A percentile compares a stretch with the other conserved stretches of the same genome.
Conservation (phyloP, 2,329 filamentous ascomycete species). For the Trichoderma citrinoviride region DNA sequence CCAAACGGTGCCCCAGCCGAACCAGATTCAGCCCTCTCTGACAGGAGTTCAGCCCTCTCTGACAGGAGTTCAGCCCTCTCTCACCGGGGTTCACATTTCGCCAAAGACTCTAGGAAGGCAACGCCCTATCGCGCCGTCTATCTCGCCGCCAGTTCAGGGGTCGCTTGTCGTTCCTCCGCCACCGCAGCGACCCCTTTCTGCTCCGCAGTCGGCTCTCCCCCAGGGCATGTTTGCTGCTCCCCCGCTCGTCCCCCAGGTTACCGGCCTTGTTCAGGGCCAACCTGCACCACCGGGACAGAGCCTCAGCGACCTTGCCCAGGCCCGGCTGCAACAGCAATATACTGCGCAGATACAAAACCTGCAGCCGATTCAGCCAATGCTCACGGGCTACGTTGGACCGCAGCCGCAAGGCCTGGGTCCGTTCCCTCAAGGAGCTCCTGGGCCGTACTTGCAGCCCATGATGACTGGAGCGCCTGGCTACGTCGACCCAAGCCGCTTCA, state of each 20-base stretch:
- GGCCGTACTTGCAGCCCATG: conserved; percentile 48
- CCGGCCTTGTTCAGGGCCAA: conserved; percentile 62
- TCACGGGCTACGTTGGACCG: conserved; percentile 37
- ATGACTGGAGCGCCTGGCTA: conserved; percentile 47
- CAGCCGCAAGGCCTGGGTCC: conserved; percentile 40
- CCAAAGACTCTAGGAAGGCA: conserved; percentile 50
- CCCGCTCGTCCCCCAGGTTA: conserved; percentile 80
- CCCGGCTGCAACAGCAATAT: conserved; percentile 62
- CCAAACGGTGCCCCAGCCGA: conserved; percentile 32
- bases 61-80: too few species aligned
- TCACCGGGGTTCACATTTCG: conserved; percentile 22
- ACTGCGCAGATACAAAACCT: conserved; percentile 45
- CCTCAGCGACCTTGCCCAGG: conserved; percentile 68
- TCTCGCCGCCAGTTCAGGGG: conserved; percentile 51
- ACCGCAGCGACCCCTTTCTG: conserved; percentile 78
- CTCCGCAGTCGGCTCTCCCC: conserved; percentile 72
- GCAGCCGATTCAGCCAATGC: conserved; percentile 40
- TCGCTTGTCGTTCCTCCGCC: conserved; percentile 71
- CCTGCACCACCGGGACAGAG: conserved; percentile 74
- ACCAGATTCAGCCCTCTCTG: too few species aligned
- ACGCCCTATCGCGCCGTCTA: conserved; percentile 64
- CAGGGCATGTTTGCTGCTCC: conserved; percentile 70
- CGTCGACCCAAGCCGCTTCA: conserved; percentile 38
- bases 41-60: too few species aligned
- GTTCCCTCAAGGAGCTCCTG: conserved; percentile 36